phyloP scores from a whole-genome alignment of 371 early-diverging fungal species.

The Mucor velutinosus region DNA sequence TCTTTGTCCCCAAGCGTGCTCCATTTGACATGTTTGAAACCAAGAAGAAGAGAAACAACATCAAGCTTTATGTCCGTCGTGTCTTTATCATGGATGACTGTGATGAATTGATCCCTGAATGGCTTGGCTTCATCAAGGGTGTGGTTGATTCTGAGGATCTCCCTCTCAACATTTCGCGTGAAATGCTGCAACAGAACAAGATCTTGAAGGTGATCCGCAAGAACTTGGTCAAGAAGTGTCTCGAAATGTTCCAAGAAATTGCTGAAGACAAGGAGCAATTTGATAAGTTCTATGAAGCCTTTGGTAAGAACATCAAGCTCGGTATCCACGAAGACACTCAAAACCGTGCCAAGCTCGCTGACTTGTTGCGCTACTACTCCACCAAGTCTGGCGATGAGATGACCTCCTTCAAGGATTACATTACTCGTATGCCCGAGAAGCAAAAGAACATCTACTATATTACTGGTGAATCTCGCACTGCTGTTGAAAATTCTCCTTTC shows the following conservation, averaged over 20 bases:
- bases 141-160: conserved; percentile 86
- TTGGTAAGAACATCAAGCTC: conserved; percentile 73
- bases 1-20: conserved; percentile 79
- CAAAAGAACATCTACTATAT: conserved; percentile 95
- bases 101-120: conserved; percentile 66
- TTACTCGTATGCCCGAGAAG: conserved; percentile 78
- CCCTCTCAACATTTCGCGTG: conserved; percentile 90
- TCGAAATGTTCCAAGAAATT: conserved; percentile 78
- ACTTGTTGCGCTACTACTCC: conserved; percentile 77
- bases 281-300: conserved; percentile 74
- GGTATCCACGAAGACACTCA: conserved; percentile 77
- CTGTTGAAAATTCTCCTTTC: conserved; percentile 98
- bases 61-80: conserved; percentile 85
- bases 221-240: conserved; percentile 78
- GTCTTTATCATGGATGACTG: conserved; percentile 92
- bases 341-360: conserved; percentile 68
- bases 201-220: conserved; percentile 80
- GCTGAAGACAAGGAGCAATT: conserved; percentile 74
- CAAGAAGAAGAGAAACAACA: conserved; percentile 72
- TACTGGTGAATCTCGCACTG: conserved; percentile 95
- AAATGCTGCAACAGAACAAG: conserved; percentile 82
- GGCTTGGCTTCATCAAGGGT: conserved; percentile 68
- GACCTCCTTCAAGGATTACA: conserved; percentile 78
- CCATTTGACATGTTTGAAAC: conserved; percentile 67
- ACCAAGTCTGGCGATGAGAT: conserved; percentile 66